Percentiles rank a stretch among this genome's conserved stretches.
These are phyloP conservation scores for Phylloporus scabripes DNA, from an alignment of 768 basidiomycete species.

Conservation along the genomic window DNA sequence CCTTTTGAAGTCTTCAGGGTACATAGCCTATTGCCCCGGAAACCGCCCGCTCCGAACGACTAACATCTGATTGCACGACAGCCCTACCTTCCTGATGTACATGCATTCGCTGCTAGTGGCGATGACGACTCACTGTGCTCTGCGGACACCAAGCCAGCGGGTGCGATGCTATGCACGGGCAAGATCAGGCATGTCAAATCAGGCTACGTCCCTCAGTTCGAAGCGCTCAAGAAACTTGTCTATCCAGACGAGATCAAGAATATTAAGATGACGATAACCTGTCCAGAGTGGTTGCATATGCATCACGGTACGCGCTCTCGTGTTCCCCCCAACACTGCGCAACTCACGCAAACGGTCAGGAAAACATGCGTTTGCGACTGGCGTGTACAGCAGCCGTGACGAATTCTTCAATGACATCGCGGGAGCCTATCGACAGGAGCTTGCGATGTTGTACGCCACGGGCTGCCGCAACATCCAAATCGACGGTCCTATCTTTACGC, in stretches of 20 bases:
- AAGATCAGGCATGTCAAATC: conserved; percentile 59
- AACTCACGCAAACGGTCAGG: conserved; percentile 9
- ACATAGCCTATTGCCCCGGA: too few species aligned
- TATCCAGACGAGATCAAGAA: conserved; percentile 55
- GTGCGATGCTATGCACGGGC: conserved; percentile 36
- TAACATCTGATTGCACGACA: conserved; percentile 1
- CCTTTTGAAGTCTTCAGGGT: conserved; percentile 24
- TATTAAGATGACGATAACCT: conserved; percentile 67
- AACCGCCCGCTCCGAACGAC: too few species aligned
- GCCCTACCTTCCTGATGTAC: conserved; percentile 24
- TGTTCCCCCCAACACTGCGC: not conserved
- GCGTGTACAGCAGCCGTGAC: conserved; percentile 22
- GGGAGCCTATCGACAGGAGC: not conserved
- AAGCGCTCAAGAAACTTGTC: conserved; percentile 53
- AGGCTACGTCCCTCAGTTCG: conserved; percentile 61
- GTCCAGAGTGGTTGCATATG: conserved; percentile 69
- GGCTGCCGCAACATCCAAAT: conserved; percentile 37
- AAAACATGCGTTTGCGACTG: conserved; percentile 17
- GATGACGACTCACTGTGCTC: not conserved
- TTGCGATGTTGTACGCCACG: not conserved
- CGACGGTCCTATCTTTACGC: conserved; percentile 46
- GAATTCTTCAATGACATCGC: conserved; percentile 47
- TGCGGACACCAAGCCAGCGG: conserved; percentile 19
- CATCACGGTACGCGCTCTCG: conserved; percentile 44
- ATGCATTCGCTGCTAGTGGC: conserved; percentile 13